Evolutionary conservation across 129 eudicot species (phyloP).

Genomic region (Flaveria robusta): DNA sequence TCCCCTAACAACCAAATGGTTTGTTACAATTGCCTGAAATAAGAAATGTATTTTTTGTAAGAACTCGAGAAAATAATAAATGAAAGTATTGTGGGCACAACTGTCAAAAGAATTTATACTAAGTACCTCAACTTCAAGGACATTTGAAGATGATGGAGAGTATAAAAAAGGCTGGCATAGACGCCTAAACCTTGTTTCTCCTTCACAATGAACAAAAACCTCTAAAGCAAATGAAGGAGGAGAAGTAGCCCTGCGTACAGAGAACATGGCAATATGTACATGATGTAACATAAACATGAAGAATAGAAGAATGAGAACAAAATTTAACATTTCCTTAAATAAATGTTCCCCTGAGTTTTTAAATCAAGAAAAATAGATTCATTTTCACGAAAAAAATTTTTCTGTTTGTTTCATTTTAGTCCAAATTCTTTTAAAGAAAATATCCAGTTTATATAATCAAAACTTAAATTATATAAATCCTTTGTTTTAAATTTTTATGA

Average conservation of each 20-base stretch:
- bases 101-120: background rate
- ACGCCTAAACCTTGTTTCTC: slow-evolving; percentile 93
- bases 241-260: slow-evolving; percentile 73
- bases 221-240: slow-evolving; percentile 99
- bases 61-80: background rate
- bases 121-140: slow-evolving; percentile 94
- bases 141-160: slow-evolving; percentile 95
- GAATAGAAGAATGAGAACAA: slow-evolving; percentile 1
- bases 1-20: slow-evolving; percentile 92
- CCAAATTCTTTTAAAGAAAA: background rate
- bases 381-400: background rate
- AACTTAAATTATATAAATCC: background rate
- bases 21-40: slow-evolving; percentile 85
- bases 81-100: background rate
- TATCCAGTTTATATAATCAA: background rate
- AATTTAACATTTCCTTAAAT: slow-evolving; percentile 4
- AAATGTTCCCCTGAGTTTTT: background rate
- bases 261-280: slow-evolving; percentile 3
- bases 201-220: slow-evolving; percentile 92
- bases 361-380: background rate
- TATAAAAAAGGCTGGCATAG: slow-evolving; percentile 88
- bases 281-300: slow-evolving; percentile 3
- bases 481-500: background rate
- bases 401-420: background rate
- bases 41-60: background rate